Conservation (phyloP, 352 stramenopile species). For the Globisporangium middletonii region DNA sequence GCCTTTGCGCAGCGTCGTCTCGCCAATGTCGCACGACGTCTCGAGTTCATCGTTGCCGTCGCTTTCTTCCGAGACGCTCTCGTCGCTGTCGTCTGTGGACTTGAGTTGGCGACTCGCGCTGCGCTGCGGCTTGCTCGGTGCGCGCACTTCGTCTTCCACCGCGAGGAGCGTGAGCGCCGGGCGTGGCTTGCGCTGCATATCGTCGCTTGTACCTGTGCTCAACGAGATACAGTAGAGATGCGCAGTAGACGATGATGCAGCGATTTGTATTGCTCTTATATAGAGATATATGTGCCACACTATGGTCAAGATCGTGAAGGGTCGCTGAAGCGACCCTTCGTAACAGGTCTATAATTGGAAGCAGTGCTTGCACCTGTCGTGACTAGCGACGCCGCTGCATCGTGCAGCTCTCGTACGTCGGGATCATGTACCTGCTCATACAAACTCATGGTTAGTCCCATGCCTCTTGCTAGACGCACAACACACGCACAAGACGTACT, state of each 20-base stretch:
- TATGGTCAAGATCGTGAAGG: too few species aligned
- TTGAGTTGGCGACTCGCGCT: conserved; percentile 2
- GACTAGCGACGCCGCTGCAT: conserved; percentile 13
- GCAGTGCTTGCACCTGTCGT: not conserved
- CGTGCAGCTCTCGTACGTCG: conserved; percentile 92
- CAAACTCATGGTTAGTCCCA: not conserved
- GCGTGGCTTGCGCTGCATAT: conserved; percentile 17
- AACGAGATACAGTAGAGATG: too few species aligned
- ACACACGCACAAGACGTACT: conserved; percentile 28
- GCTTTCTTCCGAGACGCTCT: conserved; percentile 6
- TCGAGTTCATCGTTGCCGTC: conserved; percentile 41
- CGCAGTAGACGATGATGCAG: too few species aligned
- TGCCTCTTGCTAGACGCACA: not conserved
- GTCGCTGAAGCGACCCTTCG: too few species aligned
- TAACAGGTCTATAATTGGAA: too few species aligned
- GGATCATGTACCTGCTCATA: conserved; percentile 90
- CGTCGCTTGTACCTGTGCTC: not conserved
- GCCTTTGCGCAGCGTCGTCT: conserved; percentile 66
- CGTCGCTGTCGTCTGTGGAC: conserved; percentile 7
- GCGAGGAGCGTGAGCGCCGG: conserved; percentile 14
- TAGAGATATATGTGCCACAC: too few species aligned
- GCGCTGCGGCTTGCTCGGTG: conserved; percentile 3
- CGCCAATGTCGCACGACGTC: conserved; percentile 63
- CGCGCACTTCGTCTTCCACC: conserved; percentile 16
- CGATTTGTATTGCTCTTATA: too few species aligned